Percentiles rank a stretch among this genome's conserved stretches.
Evolutionary conservation across 2,329 filamentous ascomycete genomes (phyloP).

Genomic region (Epichloe brachyelytri): DNA sequence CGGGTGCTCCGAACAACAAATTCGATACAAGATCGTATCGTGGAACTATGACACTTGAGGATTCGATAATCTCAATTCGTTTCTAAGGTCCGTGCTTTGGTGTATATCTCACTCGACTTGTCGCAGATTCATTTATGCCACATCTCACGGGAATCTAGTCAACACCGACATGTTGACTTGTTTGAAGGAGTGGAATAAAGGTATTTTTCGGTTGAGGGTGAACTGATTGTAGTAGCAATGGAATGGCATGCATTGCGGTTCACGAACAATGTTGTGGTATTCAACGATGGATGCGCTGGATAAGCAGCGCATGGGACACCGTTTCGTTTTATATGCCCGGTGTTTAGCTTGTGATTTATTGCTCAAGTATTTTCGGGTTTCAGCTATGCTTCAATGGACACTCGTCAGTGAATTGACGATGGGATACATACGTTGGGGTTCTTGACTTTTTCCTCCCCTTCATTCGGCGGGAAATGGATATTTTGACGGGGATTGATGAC

Average conservation of each 20-base stretch:
- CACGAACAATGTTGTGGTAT: neutral
- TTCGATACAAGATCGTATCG: constrained; percentile 12
- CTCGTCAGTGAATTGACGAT: neutral
- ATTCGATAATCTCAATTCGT: too few species aligned
- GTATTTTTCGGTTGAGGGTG: neutral
- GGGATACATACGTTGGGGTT: neutral
- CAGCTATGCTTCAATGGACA: neutral
- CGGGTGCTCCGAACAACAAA: constrained; percentile 14
- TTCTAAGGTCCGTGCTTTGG: neutral
- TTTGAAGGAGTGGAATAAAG: neutral
- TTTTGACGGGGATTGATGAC: neutral
- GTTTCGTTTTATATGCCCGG: neutral
- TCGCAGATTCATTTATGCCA: neutral
- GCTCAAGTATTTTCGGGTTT: neutral
- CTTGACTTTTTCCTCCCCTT: neutral
- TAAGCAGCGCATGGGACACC: neutral
- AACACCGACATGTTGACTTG: neutral
- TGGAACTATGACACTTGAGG: constrained; percentile 14
- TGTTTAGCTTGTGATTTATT: neutral
- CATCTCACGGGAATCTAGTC: neutral
- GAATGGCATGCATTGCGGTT: neutral
- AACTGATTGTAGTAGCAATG: neutral
- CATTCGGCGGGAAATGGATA: neutral
- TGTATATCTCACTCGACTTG: neutral
- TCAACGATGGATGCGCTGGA: neutral